These are phyloP conservation scores for Hippophae rhamnoides DNA, from an alignment of 306 rosid genomes.

Conservation along the genomic window DNA sequence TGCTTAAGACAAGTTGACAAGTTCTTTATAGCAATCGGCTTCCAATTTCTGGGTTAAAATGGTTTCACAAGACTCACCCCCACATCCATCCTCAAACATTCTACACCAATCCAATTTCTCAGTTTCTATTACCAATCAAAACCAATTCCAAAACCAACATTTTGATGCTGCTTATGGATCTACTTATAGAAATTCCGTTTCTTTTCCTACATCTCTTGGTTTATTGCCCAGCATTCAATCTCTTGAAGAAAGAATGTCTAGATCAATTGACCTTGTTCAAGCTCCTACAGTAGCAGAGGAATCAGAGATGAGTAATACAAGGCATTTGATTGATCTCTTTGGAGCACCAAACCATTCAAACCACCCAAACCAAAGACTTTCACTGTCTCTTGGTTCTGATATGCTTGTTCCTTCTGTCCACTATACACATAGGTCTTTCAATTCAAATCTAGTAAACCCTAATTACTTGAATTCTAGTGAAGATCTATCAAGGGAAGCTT, in stretches of 20 bases:
- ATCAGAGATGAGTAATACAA: conserved; percentile 57
- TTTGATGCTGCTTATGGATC: conserved; percentile 44
- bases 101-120: conserved; percentile 41
- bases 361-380: conserved; percentile 46
- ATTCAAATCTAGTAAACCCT: conserved; percentile 35
- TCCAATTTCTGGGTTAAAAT: conserved; percentile 8
- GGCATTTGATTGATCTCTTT: conserved; percentile 69
- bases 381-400: conserved; percentile 72
- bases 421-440: conserved; percentile 33
- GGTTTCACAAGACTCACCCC: conserved; percentile 33
- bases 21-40: not conserved
- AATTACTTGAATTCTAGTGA: conserved; percentile 33
- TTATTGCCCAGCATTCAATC: conserved; percentile 42
- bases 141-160: conserved; percentile 49
- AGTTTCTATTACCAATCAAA: conserved; percentile 40
- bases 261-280: conserved; percentile 38
- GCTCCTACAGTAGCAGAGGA: conserved; percentile 26
- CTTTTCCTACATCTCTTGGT: conserved; percentile 30
- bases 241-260: conserved; percentile 45
- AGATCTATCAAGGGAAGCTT: conserved; percentile 29
- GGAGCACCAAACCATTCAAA: conserved; percentile 44
- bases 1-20: conserved; percentile 9
- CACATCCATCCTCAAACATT: conserved; percentile 26
- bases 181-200: conserved; percentile 22
- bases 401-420: conserved; percentile 45